Base-by-base conservation (phyloP, 257 asterid genomes). In the Solanum piurae region DNA sequence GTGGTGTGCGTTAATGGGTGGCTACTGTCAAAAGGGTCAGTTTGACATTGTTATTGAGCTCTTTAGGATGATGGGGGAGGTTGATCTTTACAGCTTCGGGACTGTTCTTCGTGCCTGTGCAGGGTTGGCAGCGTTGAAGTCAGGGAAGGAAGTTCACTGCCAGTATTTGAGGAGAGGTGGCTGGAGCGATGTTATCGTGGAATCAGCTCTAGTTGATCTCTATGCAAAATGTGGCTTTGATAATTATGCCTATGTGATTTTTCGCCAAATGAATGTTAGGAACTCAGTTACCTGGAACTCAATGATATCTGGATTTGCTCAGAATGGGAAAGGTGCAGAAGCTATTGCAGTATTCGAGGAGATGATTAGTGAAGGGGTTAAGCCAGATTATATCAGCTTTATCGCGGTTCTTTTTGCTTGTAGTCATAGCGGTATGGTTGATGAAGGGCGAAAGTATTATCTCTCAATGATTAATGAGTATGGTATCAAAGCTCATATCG, bases 261-360 rank as follows among this genome's bases (percentile, higher is more conserved):
- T 97, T 91, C 79, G 86, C 85, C 91, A 90, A 79, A 95, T 93
- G 99, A 89, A 89, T 12, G 87, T 89, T 52, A 94, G 92, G 88
- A 97, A 95, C 88, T 79, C 94, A 88, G 94, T 97, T 60, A 93
- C 98, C 49, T 97, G 99, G 99, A 97, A 97, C 87, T 91, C 98
- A 0, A 93, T 97, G 98, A 93, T 97, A 36, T 94, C 98, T 80
- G 99, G 99, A 49, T 94, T 95, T 68, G 99, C 99, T 60, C 98
- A 95, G 91, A 95, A 95, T 33, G 98, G 99, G 25, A 91, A 94
- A 87, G 99, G 98, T 4, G 79, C 29, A 79, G 98, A 97, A 90
- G 96, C 98, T 85, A 87, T 94, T 31, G 46, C 86, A 88, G 79
- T 91, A 42, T 97, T 97, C 12, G 84, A 92, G 76, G 91, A 90